These are phyloP conservation scores for Citrus sp. DNA, from an alignment of 345 rosid species.

Conservation along the genomic window DNA sequence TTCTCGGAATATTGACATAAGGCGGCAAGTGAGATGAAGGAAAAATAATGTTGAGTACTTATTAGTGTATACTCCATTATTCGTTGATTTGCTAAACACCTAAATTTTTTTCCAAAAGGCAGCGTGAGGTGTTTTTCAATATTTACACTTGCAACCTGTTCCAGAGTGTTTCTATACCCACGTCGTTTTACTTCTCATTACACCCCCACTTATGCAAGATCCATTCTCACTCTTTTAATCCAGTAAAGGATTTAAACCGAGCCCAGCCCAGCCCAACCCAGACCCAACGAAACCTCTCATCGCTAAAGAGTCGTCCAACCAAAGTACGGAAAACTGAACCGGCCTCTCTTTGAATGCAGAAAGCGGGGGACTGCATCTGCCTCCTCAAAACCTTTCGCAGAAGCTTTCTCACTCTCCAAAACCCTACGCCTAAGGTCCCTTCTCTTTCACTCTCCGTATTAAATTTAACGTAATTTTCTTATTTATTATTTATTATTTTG, in stretches of 20 bases:
- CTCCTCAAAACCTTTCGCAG: constrained; percentile 32
- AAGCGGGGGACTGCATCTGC: constrained; percentile 36
- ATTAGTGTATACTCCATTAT: no score
- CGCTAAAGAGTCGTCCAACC: background rate
- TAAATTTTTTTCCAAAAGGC: no score
- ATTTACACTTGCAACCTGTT: no score
- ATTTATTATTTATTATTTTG: background rate
- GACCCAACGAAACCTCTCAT: background rate
- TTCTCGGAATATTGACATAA: no score
- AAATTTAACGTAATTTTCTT: no score
- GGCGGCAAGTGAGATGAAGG: no score
- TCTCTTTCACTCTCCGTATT: background rate
- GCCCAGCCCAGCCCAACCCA: background rate
- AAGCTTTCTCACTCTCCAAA: constrained; percentile 23
- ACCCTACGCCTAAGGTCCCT: constrained; percentile 15
- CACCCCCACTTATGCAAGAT: background rate
- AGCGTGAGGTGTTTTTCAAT: no score
- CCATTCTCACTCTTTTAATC: no score
- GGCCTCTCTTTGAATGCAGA: constrained; percentile 48
- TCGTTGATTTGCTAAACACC: no score
- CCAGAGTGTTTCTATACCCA: background rate
- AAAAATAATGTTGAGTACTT: no score
- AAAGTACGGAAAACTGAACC: background rate
- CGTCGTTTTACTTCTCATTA: accelerated
- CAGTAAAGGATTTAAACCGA: background rate